Evolutionary conservation across 1,139 yeast genomes (phyloP), one percentile per base, ranked within the genome.

Genomic region (Taiozyma onychis): DNA sequence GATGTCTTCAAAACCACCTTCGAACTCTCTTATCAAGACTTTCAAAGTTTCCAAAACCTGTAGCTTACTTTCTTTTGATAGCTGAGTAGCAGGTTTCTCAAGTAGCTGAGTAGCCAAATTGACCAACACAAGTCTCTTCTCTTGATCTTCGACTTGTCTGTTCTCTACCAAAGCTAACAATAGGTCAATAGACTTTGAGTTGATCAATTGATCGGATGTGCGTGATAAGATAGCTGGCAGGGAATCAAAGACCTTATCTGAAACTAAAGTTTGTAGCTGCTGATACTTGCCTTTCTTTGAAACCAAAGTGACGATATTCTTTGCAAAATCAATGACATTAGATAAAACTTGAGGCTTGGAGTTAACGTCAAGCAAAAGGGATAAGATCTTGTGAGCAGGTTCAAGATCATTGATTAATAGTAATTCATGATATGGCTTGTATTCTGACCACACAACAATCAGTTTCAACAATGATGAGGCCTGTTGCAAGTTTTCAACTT

Each of bases 401-500:
- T 80, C 74, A 53, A 69, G 74, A 37, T 83, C 77, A 59, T 85
- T 84, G 51, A 76, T 71, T 56, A 76, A 76, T 50, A 88, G 67
- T 54, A 85, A 80, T 22, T 73, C 73, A 47, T 76, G 70, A 41
- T 84, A 72, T 28, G 72, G 69, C 13, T 74, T 71, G 30, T 71
- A 68, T 14, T 76, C 72, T 44, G 93, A 77, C 82, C 96, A 79
- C 16, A 78, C 72, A 6, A 79, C 69, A 58, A 91, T 78, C n/a
- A 89, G 66, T 51, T 74, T 78, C 78, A 91, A 72, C 46, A 91
- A 66, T 0, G 96, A 79, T 0, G 97, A 89, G 1, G 91, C 85
- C 60, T 85, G 90, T 61, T 89, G 95, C 44, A 87, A 72, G 63
- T 91, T 91, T 60, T 88, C 96, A 42, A 71, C 75, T 3, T 86